Conservation (phyloP, 371 early-diverging fungal species). For the Sporodiniella umbellata region DNA sequence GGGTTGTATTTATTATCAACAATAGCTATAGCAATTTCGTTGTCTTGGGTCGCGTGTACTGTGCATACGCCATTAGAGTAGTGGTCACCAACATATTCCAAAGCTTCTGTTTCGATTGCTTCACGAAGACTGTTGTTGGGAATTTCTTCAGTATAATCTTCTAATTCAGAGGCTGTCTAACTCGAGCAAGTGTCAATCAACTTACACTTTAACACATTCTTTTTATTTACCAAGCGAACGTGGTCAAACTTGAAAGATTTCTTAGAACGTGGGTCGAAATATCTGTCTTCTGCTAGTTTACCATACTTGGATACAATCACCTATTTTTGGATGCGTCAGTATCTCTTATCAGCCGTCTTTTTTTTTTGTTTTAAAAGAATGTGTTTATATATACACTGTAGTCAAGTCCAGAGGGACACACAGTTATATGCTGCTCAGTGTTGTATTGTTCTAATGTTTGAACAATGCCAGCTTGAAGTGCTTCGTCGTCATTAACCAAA, state of each 20-base stretch:
- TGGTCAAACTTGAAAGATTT: conserved; percentile 73
- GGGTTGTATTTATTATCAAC: conserved; percentile 91
- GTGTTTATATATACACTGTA: conserved; percentile 47
- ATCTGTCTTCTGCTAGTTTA: conserved; percentile 60
- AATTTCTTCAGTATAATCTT: conserved; percentile 51
- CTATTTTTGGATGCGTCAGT: conserved; percentile 23
- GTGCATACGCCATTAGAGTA: conserved; percentile 73
- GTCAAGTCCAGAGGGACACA: conserved; percentile 60
- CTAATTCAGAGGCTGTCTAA: conserved; percentile 57
- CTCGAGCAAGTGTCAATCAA: neutral
- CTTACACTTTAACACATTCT: neutral
- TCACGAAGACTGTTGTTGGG: conserved; percentile 49
- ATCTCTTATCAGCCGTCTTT: no score
- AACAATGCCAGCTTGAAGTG: conserved; percentile 70
- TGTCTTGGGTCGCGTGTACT: conserved; percentile 57
- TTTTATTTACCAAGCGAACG: conserved; percentile 56
- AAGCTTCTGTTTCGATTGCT: conserved; percentile 62
- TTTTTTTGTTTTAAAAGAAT: neutral
- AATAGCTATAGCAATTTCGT: conserved; percentile 62
- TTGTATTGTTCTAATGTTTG: conserved; percentile 80
- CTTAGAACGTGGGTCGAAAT: conserved; percentile 70
- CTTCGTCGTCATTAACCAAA: conserved; percentile 79
- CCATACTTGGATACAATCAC: conserved; percentile 76
- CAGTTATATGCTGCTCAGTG: conserved; percentile 75
- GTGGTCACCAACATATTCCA: conserved; percentile 69